Conservation (phyloP, 2,329 filamentous ascomycete genomes). For the Colletotrichum orchidophilum region DNA sequence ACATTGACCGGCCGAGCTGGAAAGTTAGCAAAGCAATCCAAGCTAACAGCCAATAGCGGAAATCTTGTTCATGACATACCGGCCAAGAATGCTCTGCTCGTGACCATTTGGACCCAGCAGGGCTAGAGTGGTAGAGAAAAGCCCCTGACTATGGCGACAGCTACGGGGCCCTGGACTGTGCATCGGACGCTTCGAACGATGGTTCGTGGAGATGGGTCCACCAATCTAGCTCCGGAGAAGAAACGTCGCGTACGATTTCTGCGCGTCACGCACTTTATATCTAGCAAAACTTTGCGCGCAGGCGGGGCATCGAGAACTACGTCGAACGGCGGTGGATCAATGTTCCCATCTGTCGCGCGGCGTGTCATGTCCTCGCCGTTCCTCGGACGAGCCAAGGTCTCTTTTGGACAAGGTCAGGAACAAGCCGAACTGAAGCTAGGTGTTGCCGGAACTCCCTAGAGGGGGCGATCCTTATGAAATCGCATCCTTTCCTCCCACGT, state of each 20-base stretch:
- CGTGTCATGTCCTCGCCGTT: conserved; percentile 3
- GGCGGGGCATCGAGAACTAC: background rate
- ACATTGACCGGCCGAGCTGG: background rate
- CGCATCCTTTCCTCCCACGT: conserved; percentile 28
- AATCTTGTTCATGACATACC: background rate
- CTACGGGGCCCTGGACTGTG: background rate
- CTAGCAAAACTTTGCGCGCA: background rate
- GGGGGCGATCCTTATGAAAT: conserved; percentile 30
- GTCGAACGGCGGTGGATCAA: conserved; percentile 4
- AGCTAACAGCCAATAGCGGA: conserved; percentile 1
- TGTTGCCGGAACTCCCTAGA: conserved; percentile 14
- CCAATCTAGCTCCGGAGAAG: conserved; percentile 1
- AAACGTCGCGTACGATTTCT: conserved; percentile 2
- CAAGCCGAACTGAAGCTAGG: conserved; percentile 24
- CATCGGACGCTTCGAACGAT: conserved; percentile 11
- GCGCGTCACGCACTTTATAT: conserved; percentile 9
- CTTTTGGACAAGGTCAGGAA: conserved; percentile 29
- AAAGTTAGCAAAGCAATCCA: background rate
- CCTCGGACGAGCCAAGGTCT: conserved; percentile 13
- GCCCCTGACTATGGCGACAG: conserved; percentile 1
- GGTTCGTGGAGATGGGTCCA: conserved; percentile 19
- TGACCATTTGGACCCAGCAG: background rate
- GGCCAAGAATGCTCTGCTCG: background rate
- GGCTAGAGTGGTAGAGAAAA: background rate
- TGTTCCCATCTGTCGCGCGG: conserved; percentile 8